Base-by-base conservation (phyloP, 2,329 filamentous ascomycete species). In the Uncinocarpus reesii region DNA sequence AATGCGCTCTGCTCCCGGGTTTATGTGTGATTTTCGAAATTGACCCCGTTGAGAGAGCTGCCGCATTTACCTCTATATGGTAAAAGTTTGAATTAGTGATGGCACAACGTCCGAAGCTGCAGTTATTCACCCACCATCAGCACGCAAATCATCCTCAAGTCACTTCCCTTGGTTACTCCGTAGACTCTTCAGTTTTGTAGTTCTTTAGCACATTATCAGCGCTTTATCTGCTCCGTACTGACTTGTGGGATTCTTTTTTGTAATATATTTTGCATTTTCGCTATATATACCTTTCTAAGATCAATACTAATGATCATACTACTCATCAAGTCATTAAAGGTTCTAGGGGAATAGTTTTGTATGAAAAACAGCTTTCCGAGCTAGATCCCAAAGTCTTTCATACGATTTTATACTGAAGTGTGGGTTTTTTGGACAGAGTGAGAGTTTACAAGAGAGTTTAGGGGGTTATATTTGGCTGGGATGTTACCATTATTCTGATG, bases 241-340 rank as follows among this genome's bases (percentile, higher is more conserved):
- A n/a, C n/a, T n/a, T n/a, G n/a, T n/a, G n/a, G n/a, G n/a, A n/a
- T n/a, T n/a, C n/a, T n/a, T n/a, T n/a, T n/a, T n/a, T n/a, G 26
- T 11, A 28, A 29, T 38, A 29, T 26, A 21, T 29, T 7, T 37
- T 46, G 32, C 34, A 42, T 45, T 34, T 28, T 2, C 41, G 16
- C 40, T 44, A 38, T 28, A 47, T 31, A 44, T 52, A 50, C 47
- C 42, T 44, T 23, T 42, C n/a, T 47, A 52, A 43, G 23, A 45
- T 43, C 16, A 42, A 38, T 36, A 31, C 21, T 36, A 18, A 36
- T 45, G 24, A 34, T 20, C 26, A 34, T 6, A 38, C 34, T 29
- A 11, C 24, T 41, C 13, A 15, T 41, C 29, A 47, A 18, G 41
- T 47, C 16, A 41, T 47, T 26, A 41, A 32, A 47, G 28, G 35